Conservation (phyloP, 2,329 filamentous ascomycete species). For the Xylaria sp. region DNA sequence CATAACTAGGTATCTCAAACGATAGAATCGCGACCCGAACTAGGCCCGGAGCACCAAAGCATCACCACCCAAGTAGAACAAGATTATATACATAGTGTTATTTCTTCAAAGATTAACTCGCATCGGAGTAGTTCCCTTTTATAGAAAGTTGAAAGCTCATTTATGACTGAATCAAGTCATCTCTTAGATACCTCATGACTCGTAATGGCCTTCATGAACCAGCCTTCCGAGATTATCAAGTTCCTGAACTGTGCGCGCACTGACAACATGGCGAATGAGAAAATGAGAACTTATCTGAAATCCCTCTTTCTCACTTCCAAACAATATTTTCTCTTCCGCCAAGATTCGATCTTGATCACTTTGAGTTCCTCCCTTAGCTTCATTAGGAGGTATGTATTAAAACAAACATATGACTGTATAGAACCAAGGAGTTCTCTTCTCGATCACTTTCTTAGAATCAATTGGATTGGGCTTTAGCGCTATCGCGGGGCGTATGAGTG, state of each 20-base stretch:
- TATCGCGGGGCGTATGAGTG: not conserved
- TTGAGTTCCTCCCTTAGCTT: not conserved
- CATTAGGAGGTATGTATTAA: not conserved
- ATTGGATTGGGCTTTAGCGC: not conserved
- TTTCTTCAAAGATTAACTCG: not conserved
- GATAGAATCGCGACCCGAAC: not conserved
- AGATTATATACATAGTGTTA: not conserved
- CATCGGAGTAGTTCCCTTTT: no score
- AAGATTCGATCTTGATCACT: not conserved
- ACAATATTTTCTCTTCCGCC: not conserved
- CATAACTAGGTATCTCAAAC: not conserved
- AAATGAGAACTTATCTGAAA: constrained; percentile 22
- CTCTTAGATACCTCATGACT: not conserved
- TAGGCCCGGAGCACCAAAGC: not conserved
- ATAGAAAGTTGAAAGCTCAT: no score
- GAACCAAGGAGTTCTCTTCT: not conserved
- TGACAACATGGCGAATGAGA: constrained; percentile 39
- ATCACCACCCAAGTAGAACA: no score
- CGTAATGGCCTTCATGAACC: not conserved
- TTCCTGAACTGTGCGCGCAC: constrained; percentile 13
- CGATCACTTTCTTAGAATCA: not conserved
- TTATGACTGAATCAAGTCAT: no score
- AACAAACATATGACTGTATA: not conserved
- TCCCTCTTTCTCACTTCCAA: not conserved
- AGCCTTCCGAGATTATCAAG: constrained; percentile 27